A percentile compares a stretch with the other conserved stretches of the same genome.
phyloP scores from a whole-genome alignment of 495 filamentous ascomycete genomes.

The Neurospora tetraspora region DNA sequence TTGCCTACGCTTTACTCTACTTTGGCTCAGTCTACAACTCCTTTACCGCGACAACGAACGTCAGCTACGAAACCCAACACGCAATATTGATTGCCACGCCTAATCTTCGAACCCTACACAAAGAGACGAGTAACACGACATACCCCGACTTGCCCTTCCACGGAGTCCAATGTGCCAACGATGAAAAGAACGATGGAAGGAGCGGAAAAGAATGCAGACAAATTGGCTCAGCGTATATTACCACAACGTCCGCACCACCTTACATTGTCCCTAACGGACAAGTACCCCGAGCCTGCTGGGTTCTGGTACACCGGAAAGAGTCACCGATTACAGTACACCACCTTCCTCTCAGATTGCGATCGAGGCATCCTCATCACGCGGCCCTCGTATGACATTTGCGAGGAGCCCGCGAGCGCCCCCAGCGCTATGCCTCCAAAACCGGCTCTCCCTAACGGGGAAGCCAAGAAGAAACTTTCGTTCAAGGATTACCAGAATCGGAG shows the following conservation, averaged over 20 bases:
- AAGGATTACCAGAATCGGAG: conserved; percentile 38
- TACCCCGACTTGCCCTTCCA: background rate
- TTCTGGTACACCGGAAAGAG: conserved; percentile 29
- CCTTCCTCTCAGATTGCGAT: conserved; percentile 33
- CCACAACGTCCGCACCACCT: conserved; percentile 35
- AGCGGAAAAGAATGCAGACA: conserved; percentile 35
- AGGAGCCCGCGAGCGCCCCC: conserved; percentile 23
- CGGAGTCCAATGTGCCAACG: conserved; percentile 19
- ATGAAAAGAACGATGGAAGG: conserved; percentile 40
- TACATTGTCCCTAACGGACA: conserved; percentile 26
- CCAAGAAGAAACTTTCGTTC: conserved; percentile 38
- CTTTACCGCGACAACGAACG: background rate
- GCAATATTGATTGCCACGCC: background rate
- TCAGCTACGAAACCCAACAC: background rate
- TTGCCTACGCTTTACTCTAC: background rate
- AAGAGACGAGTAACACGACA: background rate
- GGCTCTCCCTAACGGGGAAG: conserved; percentile 22
- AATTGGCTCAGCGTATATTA: conserved; percentile 31
- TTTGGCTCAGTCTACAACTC: background rate
- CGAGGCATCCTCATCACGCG: conserved; percentile 37
- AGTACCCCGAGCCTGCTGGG: conserved; percentile 25
- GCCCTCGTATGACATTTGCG: conserved; percentile 31
- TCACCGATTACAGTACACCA: conserved; percentile 33
- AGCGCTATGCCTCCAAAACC: conserved; percentile 15
- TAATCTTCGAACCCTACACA: background rate